Percentiles rank a stretch among this genome's conserved stretches.
Conservation (phyloP, 441 rosid species). For the Euphorbia schlechtendalii region DNA sequence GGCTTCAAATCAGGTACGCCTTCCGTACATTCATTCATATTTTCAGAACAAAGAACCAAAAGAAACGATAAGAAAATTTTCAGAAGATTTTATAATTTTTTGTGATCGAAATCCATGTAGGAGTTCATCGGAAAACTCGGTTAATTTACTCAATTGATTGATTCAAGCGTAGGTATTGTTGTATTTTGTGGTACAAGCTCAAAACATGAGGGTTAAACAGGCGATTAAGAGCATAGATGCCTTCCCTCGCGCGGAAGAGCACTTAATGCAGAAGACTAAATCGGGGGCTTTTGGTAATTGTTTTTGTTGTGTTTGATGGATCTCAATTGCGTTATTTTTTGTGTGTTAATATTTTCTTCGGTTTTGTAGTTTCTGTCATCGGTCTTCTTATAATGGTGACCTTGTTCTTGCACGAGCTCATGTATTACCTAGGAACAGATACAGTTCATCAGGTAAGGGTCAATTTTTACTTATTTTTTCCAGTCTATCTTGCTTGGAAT, state of each 20-base stretch:
- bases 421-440: constrained; percentile 66
- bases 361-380: constrained; percentile 59
- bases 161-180: neutral
- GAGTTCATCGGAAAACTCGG: too few relatives aligned
- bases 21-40: neutral
- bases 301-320: neutral
- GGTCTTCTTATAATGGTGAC: constrained; percentile 83
- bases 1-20: neutral
- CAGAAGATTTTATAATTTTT: neutral
- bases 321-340: neutral
- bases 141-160: neutral
- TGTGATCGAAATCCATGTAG: neutral
- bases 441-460: constrained; percentile 80
- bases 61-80: neutral
- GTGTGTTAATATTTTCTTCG: neutral
- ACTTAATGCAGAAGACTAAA: constrained; percentile 81
- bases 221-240: constrained; percentile 82
- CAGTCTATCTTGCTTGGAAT: too few relatives aligned
- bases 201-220: constrained; percentile 72
- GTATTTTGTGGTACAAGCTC: neutral
- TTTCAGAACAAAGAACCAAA: neutral
- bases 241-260: constrained; percentile 96
- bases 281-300: constrained; percentile 81
- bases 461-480: neutral
- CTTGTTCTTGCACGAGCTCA: constrained; percentile 84